Evolutionary conservation across 2,329 filamentous ascomycete genomes (phyloP), one percentile per base, ranked within the genome.

Genomic region (Colletotrichum zoysiae): DNA sequence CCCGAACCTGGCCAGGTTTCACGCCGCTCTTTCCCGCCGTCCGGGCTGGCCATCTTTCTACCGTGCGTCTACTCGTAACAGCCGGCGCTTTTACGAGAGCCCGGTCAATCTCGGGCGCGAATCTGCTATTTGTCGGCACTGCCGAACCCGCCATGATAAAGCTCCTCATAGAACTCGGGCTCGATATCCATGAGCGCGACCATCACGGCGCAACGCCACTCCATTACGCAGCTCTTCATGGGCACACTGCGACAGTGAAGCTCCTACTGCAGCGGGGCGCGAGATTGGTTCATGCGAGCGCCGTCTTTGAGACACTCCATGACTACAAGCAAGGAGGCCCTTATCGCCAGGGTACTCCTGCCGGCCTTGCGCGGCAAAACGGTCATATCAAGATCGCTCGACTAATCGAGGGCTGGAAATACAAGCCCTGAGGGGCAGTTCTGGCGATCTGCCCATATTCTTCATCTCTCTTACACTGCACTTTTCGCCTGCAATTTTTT

Each of bases 1-100:
- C 74, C 9, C 70, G 57, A 14, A 75, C 76, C 26, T 75, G 75
- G 66, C 73, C 76, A 18, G 76, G 78, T 8, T 74, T 76, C 65
- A 75, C 75, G 9, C 76, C 77, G 5, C 71, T 80, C 26, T 77
- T 78, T 51, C 58, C 76, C 20, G 78, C 78, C n/a, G 78, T 74
- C 2, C 69, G 73, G 20, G 73, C 71, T 16, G 78, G 78, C 23
- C 74, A 76, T 44, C 67, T 74, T 23, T 65, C 74, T 1, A 76
- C 78, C 14, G 74, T 77, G 11, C 73, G 73, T 53, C 71, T 78
- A 26, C 77, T 80, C 11, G 51, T 79, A 23, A 59, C 74, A 23
- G 67, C 70, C 33, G 74, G 76, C 33, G 77, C 76, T 30, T 72
- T 73, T 57, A 65, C 74, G 35, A 55, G 70, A 56, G 74, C 71